phyloP scores from a whole-genome alignment of 805 yeast species.

The Candida awuae region DNA sequence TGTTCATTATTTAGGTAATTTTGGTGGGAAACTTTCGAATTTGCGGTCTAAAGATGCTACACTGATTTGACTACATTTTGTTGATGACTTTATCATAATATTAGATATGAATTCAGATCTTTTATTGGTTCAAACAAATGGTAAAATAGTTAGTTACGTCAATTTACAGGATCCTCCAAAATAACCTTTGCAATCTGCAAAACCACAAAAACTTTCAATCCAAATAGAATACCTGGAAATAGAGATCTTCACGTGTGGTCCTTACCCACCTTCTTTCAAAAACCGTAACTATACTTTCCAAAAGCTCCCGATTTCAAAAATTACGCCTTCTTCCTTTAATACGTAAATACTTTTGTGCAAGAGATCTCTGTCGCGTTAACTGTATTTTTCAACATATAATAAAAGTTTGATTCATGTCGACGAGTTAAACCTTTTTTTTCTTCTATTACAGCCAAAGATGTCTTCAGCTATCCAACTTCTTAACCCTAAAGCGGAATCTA shows the following conservation, averaged over 20 bases:
- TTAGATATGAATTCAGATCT: slow-evolving; percentile 20
- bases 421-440: too few species aligned
- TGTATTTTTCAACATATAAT: too few species aligned
- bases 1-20: slow-evolving; percentile 51
- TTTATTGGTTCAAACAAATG: slow-evolving; percentile 14
- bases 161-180: too few species aligned
- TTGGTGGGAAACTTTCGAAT: slow-evolving; percentile 22
- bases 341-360: too few species aligned
- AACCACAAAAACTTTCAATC: too few species aligned
- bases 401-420: too few species aligned
- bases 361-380: too few species aligned
- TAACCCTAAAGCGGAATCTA: slow-evolving; percentile 96
- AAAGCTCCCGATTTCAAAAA: neutral
- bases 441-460: slow-evolving; percentile 6
- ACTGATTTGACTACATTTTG: slow-evolving; percentile 1
- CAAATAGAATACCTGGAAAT: neutral
- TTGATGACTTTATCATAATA: slow-evolving; percentile 16
- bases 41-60: slow-evolving; percentile 18
- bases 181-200: too few species aligned
- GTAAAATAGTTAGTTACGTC: slow-evolving; percentile 9
- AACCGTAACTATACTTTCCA: neutral
- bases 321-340: neutral
- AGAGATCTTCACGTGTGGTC: neutral
- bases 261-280: neutral
- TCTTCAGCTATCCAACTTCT: slow-evolving; percentile 74